Evolutionary conservation across 2,329 filamentous ascomycete genomes (phyloP), one percentile per base, ranked within the genome.

Genomic region (Venturia asperata): DNA sequence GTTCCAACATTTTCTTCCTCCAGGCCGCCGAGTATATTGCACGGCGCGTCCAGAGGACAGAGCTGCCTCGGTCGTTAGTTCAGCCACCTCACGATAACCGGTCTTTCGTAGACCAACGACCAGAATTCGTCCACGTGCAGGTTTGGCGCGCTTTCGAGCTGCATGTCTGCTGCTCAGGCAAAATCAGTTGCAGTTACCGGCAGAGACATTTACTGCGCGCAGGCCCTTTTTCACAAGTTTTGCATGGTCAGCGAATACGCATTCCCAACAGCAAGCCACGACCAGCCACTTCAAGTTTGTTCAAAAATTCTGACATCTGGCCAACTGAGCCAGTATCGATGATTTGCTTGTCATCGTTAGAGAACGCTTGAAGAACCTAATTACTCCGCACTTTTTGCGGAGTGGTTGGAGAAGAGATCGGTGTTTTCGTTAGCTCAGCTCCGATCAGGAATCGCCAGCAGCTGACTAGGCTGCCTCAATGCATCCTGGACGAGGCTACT

Each of bases 1-100:
- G 37, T 1, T 58, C 52, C 52, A 37, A 58, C 2, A 11, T 58
- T n/a, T 30, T 21, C 52, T n/a, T 39, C 27, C 52, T 30, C 49
- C 15, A 34, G 49, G 24, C 49, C 49, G 5, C 19, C 49, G 49
- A 56, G 49, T 6, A 30, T 56, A 11, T 37, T 11, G 52, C 27
- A 58, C 52, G 19, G 52, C 52, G 27, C 52, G 52, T 34, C 52
- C 21, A 30, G 52, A n/a, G 52, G 52, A 58, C 52, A 37, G 11
- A 34, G 52, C 52, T 34, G 52, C 27, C 52, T 56, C 52, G 27
- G 52, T 37, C 27, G 30, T 37, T 11, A 34, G 52, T 37, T 11
- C 52, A 58, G 52, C 30, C 30, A 58, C 30, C 19, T 15, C 7
- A n/a, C 52, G 17, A 37, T 58, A 58, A 17, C 52, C 9, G 30